These are phyloP conservation scores for Salisapilia sapeloensis DNA, from an alignment of 352 stramenopile genomes.

Conservation along the genomic window DNA sequence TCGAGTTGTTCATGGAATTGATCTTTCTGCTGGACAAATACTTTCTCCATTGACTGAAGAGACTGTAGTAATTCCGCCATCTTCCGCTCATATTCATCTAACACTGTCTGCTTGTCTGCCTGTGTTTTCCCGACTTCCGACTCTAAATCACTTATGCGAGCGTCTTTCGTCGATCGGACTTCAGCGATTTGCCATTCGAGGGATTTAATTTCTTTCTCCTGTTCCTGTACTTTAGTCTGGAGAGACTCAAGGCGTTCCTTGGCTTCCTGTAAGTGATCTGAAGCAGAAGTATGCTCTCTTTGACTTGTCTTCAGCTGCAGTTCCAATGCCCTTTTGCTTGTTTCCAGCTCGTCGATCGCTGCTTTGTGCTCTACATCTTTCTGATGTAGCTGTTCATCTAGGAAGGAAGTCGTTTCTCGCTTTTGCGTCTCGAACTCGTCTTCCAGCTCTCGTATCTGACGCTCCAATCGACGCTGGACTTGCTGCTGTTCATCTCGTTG, in stretches of 20 bases:
- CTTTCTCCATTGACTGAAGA: constrained; percentile 64
- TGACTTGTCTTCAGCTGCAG: constrained; percentile 26
- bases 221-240: constrained; percentile 28
- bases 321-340: constrained; percentile 33
- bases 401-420: constrained; percentile 48
- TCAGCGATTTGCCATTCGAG: constrained; percentile 60
- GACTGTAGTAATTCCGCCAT: constrained; percentile 72
- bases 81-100: constrained; percentile 76
- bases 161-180: constrained; percentile 27
- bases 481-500: constrained; percentile 46
- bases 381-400: constrained; percentile 61
- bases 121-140: constrained; percentile 28
- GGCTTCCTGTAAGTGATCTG: constrained; percentile 25
- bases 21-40: constrained; percentile 70
- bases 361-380: constrained; percentile 41
- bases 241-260: constrained; percentile 56
- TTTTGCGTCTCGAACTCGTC: constrained; percentile 63
- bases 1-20: constrained; percentile 61
- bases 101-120: constrained; percentile 52
- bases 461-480: constrained; percentile 23
- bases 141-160: constrained; percentile 49
- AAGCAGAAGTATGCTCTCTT: constrained; percentile 20
- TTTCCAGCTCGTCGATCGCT: constrained; percentile 18
- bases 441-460: constrained; percentile 48
- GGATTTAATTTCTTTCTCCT: constrained; percentile 45